These are phyloP conservation scores for Pyrenula massariospora DNA, from an alignment of 495 filamentous ascomycete genomes.

Conservation along the genomic window DNA sequence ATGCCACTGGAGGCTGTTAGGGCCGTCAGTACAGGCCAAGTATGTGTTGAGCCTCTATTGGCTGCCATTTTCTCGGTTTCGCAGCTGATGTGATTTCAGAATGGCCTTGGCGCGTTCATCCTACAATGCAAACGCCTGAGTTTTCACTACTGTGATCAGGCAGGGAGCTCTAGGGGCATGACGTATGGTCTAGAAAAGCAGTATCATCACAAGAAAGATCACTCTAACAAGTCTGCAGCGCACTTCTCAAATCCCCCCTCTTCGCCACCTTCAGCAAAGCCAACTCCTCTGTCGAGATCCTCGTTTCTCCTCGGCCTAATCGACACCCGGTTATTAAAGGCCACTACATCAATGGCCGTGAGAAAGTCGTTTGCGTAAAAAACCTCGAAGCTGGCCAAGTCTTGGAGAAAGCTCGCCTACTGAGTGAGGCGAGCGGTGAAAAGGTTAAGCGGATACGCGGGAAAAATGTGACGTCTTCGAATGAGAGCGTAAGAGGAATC, in stretches of 20 bases:
- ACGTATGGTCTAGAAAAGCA: conserved; percentile 47
- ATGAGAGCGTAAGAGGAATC: conserved; percentile 85
- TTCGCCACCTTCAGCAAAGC: conserved; percentile 64
- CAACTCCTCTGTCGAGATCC: conserved; percentile 86
- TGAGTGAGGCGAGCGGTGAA: conserved; percentile 78
- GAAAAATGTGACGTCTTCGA: conserved; percentile 79
- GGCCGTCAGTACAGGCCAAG: conserved; percentile 25
- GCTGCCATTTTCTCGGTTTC: not conserved
- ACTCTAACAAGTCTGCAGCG: conserved; percentile 26
- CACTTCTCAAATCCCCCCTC: conserved; percentile 59
- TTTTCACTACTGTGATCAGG: conserved; percentile 94
- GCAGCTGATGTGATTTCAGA: conserved; percentile 35
- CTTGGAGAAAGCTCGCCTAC: conserved; percentile 63
- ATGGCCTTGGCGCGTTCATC: conserved; percentile 94
- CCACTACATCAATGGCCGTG: conserved; percentile 78
- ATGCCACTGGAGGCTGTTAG: conserved; percentile 61
- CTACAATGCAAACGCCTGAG: conserved; percentile 92
- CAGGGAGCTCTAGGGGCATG: conserved; percentile 86
- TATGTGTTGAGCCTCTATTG: conserved; percentile 10
- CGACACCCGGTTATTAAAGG: conserved; percentile 82
- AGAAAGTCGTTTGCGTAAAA: conserved; percentile 78
- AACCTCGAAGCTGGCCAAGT: conserved; percentile 76
- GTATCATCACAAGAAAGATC: not conserved
- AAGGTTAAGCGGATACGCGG: conserved; percentile 61
- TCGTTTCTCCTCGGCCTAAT: conserved; percentile 73